Conservation (phyloP, 441 rosid species). For the Cnidoscolus chayamansa region DNA sequence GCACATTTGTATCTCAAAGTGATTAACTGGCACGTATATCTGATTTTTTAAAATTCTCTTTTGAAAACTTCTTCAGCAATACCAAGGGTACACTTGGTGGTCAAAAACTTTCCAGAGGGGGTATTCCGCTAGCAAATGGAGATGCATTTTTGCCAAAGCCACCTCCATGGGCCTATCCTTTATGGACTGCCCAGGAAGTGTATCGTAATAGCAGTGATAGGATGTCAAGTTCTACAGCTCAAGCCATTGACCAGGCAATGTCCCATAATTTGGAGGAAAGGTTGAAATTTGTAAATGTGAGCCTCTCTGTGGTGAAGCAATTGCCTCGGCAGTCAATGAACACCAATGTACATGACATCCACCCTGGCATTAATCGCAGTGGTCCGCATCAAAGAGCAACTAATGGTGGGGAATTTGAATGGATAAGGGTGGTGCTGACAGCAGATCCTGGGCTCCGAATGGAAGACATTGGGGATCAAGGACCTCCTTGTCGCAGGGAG, state of each 20-base stretch:
- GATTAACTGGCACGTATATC: background rate
- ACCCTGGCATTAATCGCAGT: slow-evolving; percentile 17
- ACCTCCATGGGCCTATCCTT: slow-evolving; percentile 99
- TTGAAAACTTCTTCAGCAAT: slow-evolving; percentile 41
- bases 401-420: slow-evolving; percentile 59
- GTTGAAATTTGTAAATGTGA: slow-evolving; percentile 65
- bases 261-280: slow-evolving; percentile 70
- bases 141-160: slow-evolving; percentile 96
- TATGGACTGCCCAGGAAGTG: slow-evolving; percentile 92
- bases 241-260: slow-evolving; percentile 99
- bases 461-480: slow-evolving; percentile 70
- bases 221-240: slow-evolving; percentile 89
- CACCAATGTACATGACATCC: slow-evolving; percentile 24
- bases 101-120: slow-evolving; percentile 92
- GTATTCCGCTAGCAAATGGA: slow-evolving; percentile 97
- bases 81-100: slow-evolving; percentile 62
- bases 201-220: slow-evolving; percentile 97
- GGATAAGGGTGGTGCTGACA: slow-evolving; percentile 87
- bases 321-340: slow-evolving; percentile 29
- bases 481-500: slow-evolving; percentile 66
- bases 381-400: slow-evolving; percentile 24
- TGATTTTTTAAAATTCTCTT: slow-evolving; percentile 16
- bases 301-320: slow-evolving; percentile 60
- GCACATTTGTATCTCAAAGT: background rate
- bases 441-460: slow-evolving; percentile 74